phyloP scores from a whole-genome alignment of 768 basidiomycete species.

The Kwoniella bestiolae region DNA sequence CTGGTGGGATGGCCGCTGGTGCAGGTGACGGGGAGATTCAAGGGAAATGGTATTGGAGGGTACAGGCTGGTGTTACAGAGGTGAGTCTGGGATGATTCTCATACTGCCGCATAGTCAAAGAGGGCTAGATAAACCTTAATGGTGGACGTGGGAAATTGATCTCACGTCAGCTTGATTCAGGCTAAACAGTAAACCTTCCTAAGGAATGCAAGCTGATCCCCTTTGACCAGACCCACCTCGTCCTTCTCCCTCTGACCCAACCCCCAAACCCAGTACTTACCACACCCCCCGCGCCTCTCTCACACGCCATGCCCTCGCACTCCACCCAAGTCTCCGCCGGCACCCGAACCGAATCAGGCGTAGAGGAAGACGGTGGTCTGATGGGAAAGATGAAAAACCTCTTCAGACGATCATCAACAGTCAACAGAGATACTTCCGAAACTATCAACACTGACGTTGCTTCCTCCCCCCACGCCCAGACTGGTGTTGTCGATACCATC shows the following conservation, averaged over 20 bases:
- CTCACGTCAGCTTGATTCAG: slow-evolving; percentile 10
- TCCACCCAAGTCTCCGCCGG: slow-evolving; percentile 18
- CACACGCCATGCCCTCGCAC: slow-evolving; percentile 48
- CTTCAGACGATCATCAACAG: slow-evolving; percentile 33
- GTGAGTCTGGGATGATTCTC: slow-evolving; percentile 38
- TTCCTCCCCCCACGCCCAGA: slow-evolving; percentile 1
- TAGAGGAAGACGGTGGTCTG: slow-evolving; percentile 29
- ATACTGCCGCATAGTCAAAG: too few relatives aligned
- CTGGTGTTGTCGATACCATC: not conserved
- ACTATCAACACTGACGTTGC: slow-evolving; percentile 10
- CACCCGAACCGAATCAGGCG: slow-evolving; percentile 20
- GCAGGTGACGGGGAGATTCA: slow-evolving; percentile 19
- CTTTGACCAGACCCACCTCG: slow-evolving; percentile 42
- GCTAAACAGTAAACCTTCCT: not conserved
- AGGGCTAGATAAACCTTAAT: too few relatives aligned
- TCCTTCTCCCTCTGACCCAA: slow-evolving; percentile 44
- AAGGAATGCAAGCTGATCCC: too few relatives aligned
- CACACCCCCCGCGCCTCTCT: slow-evolving; percentile 39
- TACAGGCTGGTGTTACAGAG: slow-evolving; percentile 48
- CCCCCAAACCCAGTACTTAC: slow-evolving; percentile 49
- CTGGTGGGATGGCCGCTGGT: not conserved
- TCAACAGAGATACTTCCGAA: slow-evolving; percentile 8
- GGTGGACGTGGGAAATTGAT: not conserved
- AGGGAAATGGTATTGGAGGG: slow-evolving; percentile 51
- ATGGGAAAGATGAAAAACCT: slow-evolving; percentile 45